phyloP scores from a whole-genome alignment of 2,329 filamentous ascomycete species.

The Apiospora arundinis region DNA sequence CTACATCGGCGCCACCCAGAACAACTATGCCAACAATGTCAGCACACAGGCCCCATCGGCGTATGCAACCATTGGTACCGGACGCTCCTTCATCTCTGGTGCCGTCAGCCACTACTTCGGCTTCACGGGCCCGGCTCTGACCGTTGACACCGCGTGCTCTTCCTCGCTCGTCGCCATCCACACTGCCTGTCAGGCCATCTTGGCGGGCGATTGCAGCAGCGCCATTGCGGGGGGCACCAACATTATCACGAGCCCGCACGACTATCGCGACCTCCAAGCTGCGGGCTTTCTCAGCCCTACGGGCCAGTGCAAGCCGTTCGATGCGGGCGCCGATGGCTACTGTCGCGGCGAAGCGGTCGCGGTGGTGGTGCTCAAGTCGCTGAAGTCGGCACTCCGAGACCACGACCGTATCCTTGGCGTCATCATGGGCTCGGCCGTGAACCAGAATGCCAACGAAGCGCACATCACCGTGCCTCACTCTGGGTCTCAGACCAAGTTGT shows the following conservation, averaged over 20 bases:
- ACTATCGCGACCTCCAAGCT: conserved; percentile 34
- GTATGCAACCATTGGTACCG: conserved; percentile 41
- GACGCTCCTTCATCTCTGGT: conserved; percentile 37
- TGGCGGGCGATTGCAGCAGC: conserved; percentile 37
- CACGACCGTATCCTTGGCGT: conserved; percentile 51
- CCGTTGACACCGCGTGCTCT: conserved; percentile 46
- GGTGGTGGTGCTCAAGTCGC: conserved; percentile 54
- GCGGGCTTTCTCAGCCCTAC: conserved; percentile 39
- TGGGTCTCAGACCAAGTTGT: conserved; percentile 40
- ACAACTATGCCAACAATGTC: conserved; percentile 50
- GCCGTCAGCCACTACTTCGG: conserved; percentile 44
- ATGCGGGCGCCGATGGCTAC: conserved; percentile 56
- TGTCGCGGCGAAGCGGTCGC: conserved; percentile 57
- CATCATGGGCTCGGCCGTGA: conserved; percentile 45
- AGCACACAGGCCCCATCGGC: conserved; percentile 43
- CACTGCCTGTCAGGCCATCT: conserved; percentile 42
- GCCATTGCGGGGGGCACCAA: conserved; percentile 44
- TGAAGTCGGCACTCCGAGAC: conserved; percentile 53
- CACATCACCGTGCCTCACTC: conserved; percentile 50
- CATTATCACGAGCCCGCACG: conserved; percentile 40
- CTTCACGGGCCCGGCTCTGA: conserved; percentile 41
- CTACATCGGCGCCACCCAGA: conserved; percentile 44
- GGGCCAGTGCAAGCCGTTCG: conserved; percentile 43
- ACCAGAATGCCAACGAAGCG: conserved; percentile 48
- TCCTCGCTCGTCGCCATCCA: conserved; percentile 46